Conservation (phyloP, 805 yeast species). For the Myxozyma vanderwaltii region DNA sequence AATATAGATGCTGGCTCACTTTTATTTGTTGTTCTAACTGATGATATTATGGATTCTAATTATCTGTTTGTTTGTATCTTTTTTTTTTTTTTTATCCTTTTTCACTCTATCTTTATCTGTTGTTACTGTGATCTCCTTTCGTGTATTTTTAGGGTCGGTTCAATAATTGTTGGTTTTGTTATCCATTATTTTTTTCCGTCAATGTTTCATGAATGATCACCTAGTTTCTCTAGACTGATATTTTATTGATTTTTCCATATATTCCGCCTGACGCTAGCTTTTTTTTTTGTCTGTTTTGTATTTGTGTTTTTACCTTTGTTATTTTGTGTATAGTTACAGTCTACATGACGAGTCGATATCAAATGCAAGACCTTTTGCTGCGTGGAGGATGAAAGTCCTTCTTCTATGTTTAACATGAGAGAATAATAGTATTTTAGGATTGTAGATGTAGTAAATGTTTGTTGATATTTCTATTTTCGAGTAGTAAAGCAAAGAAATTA, state of each 20-base stretch:
- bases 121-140: background rate
- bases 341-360: background rate
- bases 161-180: constrained; percentile 8
- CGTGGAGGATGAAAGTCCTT: background rate
- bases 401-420: background rate
- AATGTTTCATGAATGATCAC: constrained; percentile 15
- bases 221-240: constrained; percentile 17
- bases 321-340: constrained; percentile 4
- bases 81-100: background rate
- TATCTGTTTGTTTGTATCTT: too few species aligned
- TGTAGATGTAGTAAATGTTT: too few species aligned
- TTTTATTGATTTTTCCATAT: constrained; percentile 27
- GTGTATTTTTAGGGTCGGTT: constrained; percentile 17
- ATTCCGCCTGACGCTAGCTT: too few species aligned
- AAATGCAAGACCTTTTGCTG: constrained; percentile 9
- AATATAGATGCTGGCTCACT: background rate
- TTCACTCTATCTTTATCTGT: background rate
- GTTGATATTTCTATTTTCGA: too few species aligned
- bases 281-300: constrained; percentile 25
- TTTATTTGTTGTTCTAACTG: background rate
- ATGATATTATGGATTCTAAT: too few species aligned
- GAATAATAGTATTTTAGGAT: too few species aligned
- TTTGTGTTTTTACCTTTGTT: background rate
- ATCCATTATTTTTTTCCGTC: constrained; percentile 17
- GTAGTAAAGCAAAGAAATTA: too few species aligned